Base-by-base conservation (phyloP, 2,329 filamentous ascomycete genomes). In the Aspergillus tanneri region DNA sequence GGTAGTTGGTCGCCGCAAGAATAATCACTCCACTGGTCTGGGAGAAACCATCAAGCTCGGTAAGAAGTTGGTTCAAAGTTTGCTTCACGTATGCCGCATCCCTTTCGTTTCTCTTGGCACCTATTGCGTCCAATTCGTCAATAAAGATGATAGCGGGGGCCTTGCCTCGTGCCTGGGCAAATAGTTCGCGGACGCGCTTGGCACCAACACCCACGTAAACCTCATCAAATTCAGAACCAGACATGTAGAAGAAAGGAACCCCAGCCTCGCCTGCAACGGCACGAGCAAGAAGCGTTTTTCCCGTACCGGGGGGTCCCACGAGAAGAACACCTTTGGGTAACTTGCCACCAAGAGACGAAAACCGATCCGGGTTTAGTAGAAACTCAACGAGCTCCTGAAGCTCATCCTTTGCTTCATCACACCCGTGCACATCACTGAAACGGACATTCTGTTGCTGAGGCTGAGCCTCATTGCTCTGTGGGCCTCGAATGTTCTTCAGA, bases 201-300 rank as follows among this genome's bases (percentile, higher is more conserved):
- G 90, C 90, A 65, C 91, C 90, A 45, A 99, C 93, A 66, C 93
- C 93, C 27, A 99, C 95, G 64, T 96, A 99, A 43, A 99, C 87
- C 72, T 99, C 93, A 64, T 99, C 93, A 66, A 99, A 99, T 69
- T 99, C 93, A 49, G 90, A 95, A 42, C 93, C 93, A 64, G 93
- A 99, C 92, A 99, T 97, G 80, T 96, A 99, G 79, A 97, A 99
- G 79, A 99, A 99, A 1, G 93, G 93, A 14, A 99, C 93, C 47
- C 92, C 93, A 45, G 93, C 91, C 75, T 99, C 93, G 43, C 93
- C 93, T 39, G 93, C 93, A 52, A 99, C 93, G 46, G 93, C 95
- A 63, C 93, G 86, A 54, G 93, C 93, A 52, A 99, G 82, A 32
- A 99, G 82, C 10, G 93, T 99, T 75, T 99, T 99, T 74, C 93